Evolutionary conservation across 768 basidiomycete species (phyloP).

Genomic region (Phlebiopsis flavidoalba): DNA sequence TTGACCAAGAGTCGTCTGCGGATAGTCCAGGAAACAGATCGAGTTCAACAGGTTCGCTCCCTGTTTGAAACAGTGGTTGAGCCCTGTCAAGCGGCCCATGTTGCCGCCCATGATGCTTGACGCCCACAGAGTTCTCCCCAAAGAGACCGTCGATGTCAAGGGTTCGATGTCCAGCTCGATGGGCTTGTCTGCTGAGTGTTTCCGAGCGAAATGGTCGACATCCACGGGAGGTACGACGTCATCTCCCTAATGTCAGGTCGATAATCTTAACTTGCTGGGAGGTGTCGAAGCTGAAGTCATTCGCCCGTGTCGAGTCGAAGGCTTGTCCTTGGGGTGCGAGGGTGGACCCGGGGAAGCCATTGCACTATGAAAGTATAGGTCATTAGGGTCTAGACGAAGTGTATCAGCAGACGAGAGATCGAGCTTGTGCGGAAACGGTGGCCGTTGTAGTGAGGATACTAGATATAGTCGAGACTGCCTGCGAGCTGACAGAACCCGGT

Average conservation of each 20-base stretch:
- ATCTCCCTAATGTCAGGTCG: conserved; percentile 51
- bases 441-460: conserved; percentile 68
- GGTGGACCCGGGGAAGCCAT: conserved; percentile 75
- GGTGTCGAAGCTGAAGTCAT: conserved; percentile 63
- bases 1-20: neutral
- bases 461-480: conserved; percentile 77
- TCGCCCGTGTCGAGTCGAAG: conserved; percentile 43
- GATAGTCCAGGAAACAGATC: conserved; percentile 8
- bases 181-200: conserved; percentile 73
- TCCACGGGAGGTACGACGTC: conserved; percentile 13
- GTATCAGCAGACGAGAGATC: conserved; percentile 69
- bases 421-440: conserved; percentile 67
- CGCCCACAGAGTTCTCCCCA: conserved; percentile 14
- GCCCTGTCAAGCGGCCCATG: neutral
- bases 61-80: conserved; percentile 5
- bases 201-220: conserved; percentile 36
- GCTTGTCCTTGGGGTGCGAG: conserved; percentile 78
- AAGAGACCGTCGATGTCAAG: conserved; percentile 47
- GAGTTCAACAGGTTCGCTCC: conserved; percentile 10
- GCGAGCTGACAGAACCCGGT: conserved; percentile 35
- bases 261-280: conserved; percentile 42
- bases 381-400: conserved; percentile 61
- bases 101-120: neutral
- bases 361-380: conserved; percentile 50
- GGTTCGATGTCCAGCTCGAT: conserved; percentile 78